Percentiles rank a stretch among this genome's conserved stretches.
These are phyloP conservation scores for Artemisia argyi DNA, from an alignment of 129 eudicot genomes.

Conservation along the genomic window DNA sequence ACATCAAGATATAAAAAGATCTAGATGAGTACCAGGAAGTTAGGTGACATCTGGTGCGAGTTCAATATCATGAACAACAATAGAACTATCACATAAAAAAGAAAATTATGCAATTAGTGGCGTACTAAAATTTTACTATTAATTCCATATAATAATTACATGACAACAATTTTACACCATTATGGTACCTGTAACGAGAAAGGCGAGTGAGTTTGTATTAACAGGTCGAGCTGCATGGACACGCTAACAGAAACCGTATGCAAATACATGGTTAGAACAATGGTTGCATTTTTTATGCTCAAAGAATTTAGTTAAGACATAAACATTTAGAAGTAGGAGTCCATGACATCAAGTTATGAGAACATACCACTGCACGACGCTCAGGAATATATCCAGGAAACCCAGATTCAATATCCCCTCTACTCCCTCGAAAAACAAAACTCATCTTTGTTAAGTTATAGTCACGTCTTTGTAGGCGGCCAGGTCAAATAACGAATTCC, in stretches of 20 bases:
- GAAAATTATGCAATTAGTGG: neutral
- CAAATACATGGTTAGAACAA: conserved; percentile 22
- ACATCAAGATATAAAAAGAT: neutral
- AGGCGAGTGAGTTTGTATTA: conserved; percentile 86
- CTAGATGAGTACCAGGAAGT: conserved; percentile 67
- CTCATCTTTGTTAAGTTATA: conserved; percentile 54
- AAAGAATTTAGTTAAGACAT: neutral
- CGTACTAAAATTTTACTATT: neutral
- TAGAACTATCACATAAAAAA: conserved; percentile 56
- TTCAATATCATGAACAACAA: conserved; percentile 87
- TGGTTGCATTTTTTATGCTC: neutral
- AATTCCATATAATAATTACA: neutral
- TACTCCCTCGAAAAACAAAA: conserved; percentile 82
- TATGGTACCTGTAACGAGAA: conserved; percentile 80
- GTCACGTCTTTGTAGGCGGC: neutral
- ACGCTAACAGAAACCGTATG: conserved; percentile 47
- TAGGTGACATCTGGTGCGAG: conserved; percentile 95
- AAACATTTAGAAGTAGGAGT: neutral
- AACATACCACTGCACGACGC: conserved; percentile 74
- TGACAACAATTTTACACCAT: neutral
- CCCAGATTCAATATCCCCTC: conserved; percentile 85
- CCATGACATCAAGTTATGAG: neutral
- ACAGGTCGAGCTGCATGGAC: conserved; percentile 87
- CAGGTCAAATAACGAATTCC: neutral
- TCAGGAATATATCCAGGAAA: conserved; percentile 83